These are phyloP conservation scores for Picochlorum sp. DNA, from an alignment of 139 green algal species.

Conservation along the genomic window DNA sequence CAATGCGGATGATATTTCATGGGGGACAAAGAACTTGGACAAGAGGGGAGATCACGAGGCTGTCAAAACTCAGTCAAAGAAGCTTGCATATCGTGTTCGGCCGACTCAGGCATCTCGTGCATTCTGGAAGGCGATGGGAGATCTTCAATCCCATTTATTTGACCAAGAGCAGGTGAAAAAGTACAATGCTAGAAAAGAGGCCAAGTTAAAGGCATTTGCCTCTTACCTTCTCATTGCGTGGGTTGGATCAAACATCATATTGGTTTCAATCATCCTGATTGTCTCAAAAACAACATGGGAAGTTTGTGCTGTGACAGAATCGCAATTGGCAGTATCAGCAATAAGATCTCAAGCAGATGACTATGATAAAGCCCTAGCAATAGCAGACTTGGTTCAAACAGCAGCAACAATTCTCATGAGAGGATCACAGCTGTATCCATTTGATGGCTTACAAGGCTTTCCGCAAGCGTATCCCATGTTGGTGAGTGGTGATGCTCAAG, in stretches of 20 bases:
- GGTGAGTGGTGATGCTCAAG: constrained; percentile 12
- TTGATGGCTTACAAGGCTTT: constrained; percentile 13
- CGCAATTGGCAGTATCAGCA: constrained; percentile 12
- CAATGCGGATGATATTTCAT: constrained; percentile 38
- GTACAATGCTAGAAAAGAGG: constrained; percentile 12
- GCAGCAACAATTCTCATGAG: constrained; percentile 24
- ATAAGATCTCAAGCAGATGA: constrained; percentile 24
- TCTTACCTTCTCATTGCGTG: constrained; percentile 15
- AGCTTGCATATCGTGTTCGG: constrained; percentile 8
- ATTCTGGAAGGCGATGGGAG: constrained; percentile 14
- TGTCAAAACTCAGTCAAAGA: constrained; percentile 11
- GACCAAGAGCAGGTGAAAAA: constrained; percentile 9
- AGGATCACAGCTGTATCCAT: constrained; percentile 12
- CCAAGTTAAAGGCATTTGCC: constrained; percentile 8
- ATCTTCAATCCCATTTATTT: constrained; percentile 1
- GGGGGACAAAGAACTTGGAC: constrained; percentile 40
- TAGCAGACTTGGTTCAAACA: constrained; percentile 33
- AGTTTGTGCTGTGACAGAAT: constrained; percentile 11
- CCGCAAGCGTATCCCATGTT: constrained; percentile 11
- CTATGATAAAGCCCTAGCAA: constrained; percentile 27
- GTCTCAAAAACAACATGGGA: constrained; percentile 7
- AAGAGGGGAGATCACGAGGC: constrained; percentile 17
- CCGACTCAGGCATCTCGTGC: constrained; percentile 4
- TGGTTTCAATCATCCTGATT: constrained; percentile 8
- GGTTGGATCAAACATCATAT: constrained; percentile 10